Conservation (phyloP, 495 filamentous ascomycete genomes). For the Lasiosphaeriaceae sp. region DNA sequence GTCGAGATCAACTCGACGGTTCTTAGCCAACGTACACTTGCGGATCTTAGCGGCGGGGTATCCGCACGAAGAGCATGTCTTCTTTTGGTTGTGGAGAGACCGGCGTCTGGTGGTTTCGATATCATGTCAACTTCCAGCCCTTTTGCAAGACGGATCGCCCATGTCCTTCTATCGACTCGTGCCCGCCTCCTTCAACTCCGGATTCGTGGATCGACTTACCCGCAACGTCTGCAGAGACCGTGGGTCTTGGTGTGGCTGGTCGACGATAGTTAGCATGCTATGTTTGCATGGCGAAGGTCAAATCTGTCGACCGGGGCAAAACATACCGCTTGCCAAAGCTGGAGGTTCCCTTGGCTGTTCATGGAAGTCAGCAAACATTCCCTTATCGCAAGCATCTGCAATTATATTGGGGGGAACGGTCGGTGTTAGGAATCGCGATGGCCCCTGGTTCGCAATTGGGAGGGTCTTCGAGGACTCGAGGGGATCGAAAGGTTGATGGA, state of each 20-base stretch:
- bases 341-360: constrained; percentile 81
- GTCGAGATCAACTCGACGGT: neutral
- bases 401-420: neutral
- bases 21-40: constrained; percentile 76
- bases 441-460: neutral
- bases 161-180: constrained; percentile 3
- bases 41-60: constrained; percentile 95
- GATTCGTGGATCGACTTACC: constrained; percentile 54
- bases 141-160: neutral
- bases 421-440: too few species aligned
- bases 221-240: constrained; percentile 98
- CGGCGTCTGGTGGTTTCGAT: constrained; percentile 65
- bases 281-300: neutral
- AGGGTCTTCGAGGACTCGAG: neutral
- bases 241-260: constrained; percentile 95
- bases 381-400: neutral
- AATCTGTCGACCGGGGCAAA: neutral
- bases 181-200: neutral
- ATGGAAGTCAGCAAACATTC: constrained; percentile 27
- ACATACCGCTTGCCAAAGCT: constrained; percentile 84
- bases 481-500: neutral
- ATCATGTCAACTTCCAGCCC: constrained; percentile 21
- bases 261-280: constrained; percentile 17
- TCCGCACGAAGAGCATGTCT: constrained; percentile 94
- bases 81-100: constrained; percentile 99